A percentile compares a stretch with the other conserved stretches of the same genome.
These are phyloP conservation scores for Solanum tarapatanum DNA, from an alignment of 257 asterid species.

Conservation along the genomic window DNA sequence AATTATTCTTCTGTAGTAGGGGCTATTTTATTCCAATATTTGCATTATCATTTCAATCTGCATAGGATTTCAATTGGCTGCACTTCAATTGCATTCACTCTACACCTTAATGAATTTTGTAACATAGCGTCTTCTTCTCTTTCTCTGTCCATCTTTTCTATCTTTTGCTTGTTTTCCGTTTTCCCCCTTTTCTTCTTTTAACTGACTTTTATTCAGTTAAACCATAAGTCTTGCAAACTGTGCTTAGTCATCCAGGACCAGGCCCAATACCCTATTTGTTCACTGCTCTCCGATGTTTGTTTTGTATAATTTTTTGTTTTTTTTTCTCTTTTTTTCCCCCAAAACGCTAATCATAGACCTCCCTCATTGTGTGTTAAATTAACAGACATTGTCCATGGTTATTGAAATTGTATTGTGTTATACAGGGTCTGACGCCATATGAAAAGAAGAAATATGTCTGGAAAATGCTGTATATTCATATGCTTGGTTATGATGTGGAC, in stretches of 20 bases:
- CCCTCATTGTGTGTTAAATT: not conserved
- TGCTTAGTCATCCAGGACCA: not conserved
- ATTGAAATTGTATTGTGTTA: not conserved
- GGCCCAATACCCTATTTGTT: not conserved
- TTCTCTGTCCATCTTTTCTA: not conserved
- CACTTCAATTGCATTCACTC: not conserved
- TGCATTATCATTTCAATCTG: not conserved
- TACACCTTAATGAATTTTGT: not conserved
- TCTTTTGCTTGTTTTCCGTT: not conserved
- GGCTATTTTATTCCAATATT: not conserved
- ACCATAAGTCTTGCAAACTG: not conserved
- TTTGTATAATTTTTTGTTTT: not conserved
- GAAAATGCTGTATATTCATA: conserved; percentile 97
- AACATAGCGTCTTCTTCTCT: not conserved
- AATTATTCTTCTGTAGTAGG: not conserved
- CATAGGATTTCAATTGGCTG: not conserved
- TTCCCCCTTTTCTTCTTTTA: not conserved
- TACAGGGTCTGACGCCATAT: conserved; percentile 79
- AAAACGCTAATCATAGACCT: not conserved
- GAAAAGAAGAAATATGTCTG: conserved; percentile 99
- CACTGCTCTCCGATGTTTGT: not conserved
- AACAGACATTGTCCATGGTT: not conserved
- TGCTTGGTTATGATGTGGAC: conserved; percentile 99
- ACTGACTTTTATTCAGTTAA: not conserved
- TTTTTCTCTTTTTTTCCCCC: not conserved